These are phyloP conservation scores for Closterium sp. DNA, from an alignment of 139 green algal genomes.

Conservation along the genomic window DNA sequence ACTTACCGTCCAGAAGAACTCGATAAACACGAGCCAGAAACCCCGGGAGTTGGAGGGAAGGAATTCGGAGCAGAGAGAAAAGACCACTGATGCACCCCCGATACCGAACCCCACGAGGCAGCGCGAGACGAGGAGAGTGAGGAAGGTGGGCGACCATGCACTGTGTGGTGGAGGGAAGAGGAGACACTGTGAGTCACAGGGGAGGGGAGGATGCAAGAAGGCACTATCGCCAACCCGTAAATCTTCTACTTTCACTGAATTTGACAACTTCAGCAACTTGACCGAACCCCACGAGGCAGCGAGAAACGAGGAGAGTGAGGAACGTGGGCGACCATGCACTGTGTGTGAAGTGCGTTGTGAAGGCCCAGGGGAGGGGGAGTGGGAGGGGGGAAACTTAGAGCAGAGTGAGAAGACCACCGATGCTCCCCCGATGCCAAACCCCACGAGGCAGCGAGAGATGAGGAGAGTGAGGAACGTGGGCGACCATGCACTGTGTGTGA, in stretches of 20 bases:
- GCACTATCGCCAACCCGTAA: too few species aligned
- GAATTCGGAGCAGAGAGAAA: slow-evolving; percentile 52
- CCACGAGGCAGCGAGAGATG: too few species aligned
- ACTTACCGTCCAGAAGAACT: slow-evolving; percentile 72
- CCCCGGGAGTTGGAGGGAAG: slow-evolving; percentile 56
- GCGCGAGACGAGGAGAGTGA: neutral
- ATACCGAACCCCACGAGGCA: neutral
- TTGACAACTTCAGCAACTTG: too few species aligned
- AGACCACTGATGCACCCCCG: slow-evolving; percentile 20
- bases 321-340: too few species aligned
- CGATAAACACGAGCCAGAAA: slow-evolving; percentile 62
- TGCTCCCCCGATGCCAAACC: neutral
- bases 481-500: neutral
- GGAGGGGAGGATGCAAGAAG: too few species aligned
- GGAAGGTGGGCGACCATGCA: neutral
- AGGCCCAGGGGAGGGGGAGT: too few species aligned
- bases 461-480: neutral
- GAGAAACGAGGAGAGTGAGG: too few species aligned
- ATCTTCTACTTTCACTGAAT: too few species aligned
- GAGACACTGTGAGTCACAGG: too few species aligned
- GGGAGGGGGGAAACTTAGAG: slow-evolving; percentile 40
- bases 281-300: too few species aligned
- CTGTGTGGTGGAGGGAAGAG: neutral
- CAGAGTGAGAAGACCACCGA: slow-evolving; percentile 45
- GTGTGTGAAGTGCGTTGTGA: too few species aligned